A percentile compares a stretch with the other conserved stretches of the same genome.
These are phyloP conservation scores for Botryotinia narcissicola DNA, from an alignment of 2,329 filamentous ascomycete species.

Conservation along the genomic window DNA sequence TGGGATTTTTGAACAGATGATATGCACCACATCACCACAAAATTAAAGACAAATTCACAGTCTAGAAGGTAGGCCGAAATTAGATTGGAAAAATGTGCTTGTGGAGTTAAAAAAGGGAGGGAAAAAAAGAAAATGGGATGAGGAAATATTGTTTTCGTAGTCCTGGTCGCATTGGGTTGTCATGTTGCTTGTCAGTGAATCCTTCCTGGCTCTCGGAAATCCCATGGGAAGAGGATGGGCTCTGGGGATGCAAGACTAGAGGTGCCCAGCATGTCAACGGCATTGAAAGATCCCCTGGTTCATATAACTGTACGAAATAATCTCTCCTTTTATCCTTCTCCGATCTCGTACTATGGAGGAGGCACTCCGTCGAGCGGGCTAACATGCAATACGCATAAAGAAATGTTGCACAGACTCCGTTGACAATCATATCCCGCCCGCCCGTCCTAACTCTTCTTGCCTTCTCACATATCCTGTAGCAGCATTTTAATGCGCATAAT, in stretches of 20 bases:
- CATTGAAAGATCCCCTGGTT: neutral
- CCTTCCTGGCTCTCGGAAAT: neutral
- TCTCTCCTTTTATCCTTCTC: neutral
- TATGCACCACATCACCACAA: neutral
- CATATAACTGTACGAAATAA: conserved; percentile 3
- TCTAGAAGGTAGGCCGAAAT: neutral
- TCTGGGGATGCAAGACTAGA: neutral
- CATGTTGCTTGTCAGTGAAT: neutral
- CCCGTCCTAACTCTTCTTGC: neutral
- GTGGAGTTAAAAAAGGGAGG: neutral
- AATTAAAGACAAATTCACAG: neutral
- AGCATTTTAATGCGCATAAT: neutral
- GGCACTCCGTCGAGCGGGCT: neutral
- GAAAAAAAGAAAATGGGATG: neutral
- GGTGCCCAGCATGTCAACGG: neutral
- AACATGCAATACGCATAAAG: neutral
- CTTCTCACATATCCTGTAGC: neutral
- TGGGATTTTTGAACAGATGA: neutral
- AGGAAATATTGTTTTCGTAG: neutral
- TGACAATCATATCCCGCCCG: neutral
- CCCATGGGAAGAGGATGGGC: neutral
- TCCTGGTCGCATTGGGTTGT: neutral
- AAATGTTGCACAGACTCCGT: conserved; percentile 4
- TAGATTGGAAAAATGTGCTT: neutral
- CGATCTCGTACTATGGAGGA: neutral